phyloP scores from a whole-genome alignment of 257 asterid species.

The Dorcoceras hygrometricum region DNA sequence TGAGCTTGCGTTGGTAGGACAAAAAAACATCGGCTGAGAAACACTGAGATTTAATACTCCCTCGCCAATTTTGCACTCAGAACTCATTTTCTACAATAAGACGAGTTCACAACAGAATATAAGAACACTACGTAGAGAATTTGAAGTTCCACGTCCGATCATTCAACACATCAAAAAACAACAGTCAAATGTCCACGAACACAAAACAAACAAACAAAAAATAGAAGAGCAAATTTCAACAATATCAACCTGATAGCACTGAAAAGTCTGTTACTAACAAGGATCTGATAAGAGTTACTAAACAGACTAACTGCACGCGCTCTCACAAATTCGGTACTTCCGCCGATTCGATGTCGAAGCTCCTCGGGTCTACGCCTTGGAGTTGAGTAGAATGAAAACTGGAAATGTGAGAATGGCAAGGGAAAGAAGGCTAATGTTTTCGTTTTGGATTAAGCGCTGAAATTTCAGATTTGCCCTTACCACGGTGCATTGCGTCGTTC shows the following conservation, averaged over 20 bases:
- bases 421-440: background rate
- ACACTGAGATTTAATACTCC: background rate
- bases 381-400: background rate
- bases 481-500: too few species aligned
- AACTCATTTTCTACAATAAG: too few species aligned
- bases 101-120: background rate
- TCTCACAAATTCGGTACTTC: background rate
- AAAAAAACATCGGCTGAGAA: background rate
- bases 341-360: background rate
- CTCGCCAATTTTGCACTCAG: too few species aligned
- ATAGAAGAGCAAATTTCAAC: too few species aligned
- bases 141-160: background rate
- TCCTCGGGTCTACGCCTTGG: background rate
- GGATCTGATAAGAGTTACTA: background rate
- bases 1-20: background rate
- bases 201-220: too few species aligned
- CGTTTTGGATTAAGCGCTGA: too few species aligned
- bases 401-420: background rate
- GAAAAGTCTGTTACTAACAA: background rate
- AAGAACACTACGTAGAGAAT: too few species aligned
- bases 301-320: background rate
- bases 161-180: background rate
- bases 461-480: too few species aligned
- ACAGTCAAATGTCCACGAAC: background rate
- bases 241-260: background rate